phyloP scores from a whole-genome alignment of 495 filamentous ascomycete genomes.

The Tuber calosporum region DNA sequence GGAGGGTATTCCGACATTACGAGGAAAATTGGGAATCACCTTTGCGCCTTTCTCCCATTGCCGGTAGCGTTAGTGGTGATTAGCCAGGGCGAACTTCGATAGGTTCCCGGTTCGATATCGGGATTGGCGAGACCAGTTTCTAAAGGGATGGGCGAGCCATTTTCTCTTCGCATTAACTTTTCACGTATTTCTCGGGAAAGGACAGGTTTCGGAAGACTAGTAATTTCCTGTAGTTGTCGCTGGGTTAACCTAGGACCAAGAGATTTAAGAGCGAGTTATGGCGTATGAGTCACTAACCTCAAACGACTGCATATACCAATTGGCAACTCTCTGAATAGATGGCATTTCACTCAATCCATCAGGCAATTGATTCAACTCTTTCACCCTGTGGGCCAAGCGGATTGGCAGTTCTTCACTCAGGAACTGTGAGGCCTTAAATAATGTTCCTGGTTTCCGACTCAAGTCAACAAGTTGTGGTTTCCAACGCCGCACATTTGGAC shows the following conservation, averaged over 20 bases:
- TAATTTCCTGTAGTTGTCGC: constrained; percentile 65
- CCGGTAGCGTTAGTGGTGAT: constrained; percentile 52
- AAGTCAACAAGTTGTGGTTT: constrained; percentile 32
- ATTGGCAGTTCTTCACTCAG: constrained; percentile 97
- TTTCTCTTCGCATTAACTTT: constrained; percentile 64
- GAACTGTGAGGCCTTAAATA: constrained; percentile 97
- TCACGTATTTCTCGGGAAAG: constrained; percentile 71
- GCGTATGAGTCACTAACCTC: constrained; percentile 57
- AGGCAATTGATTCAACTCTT: constrained; percentile 84
- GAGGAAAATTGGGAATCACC: constrained; percentile 10
- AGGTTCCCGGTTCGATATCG: constrained; percentile 78
- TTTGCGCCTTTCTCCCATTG: constrained; percentile 47
- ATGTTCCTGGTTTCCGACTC: constrained; percentile 57
- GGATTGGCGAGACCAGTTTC: constrained; percentile 75
- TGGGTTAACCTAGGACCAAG: constrained; percentile 6
- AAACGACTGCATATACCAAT: constrained; percentile 99
- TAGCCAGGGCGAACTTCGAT: constrained; percentile 61
- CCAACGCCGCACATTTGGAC: constrained; percentile 29
- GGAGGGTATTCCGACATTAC: not conserved
- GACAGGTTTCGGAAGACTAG: constrained; percentile 66
- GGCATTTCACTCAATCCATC: constrained; percentile 98
- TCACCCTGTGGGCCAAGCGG: constrained; percentile 88
- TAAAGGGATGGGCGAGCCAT: constrained; percentile 59
- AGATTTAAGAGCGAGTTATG: constrained; percentile 4
- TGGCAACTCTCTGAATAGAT: constrained; percentile 85